A percentile compares a stretch with the other conserved stretches of the same genome.
Evolutionary conservation across 2,329 filamentous ascomycete genomes (phyloP).

Genomic region (Stemphylium beticola): DNA sequence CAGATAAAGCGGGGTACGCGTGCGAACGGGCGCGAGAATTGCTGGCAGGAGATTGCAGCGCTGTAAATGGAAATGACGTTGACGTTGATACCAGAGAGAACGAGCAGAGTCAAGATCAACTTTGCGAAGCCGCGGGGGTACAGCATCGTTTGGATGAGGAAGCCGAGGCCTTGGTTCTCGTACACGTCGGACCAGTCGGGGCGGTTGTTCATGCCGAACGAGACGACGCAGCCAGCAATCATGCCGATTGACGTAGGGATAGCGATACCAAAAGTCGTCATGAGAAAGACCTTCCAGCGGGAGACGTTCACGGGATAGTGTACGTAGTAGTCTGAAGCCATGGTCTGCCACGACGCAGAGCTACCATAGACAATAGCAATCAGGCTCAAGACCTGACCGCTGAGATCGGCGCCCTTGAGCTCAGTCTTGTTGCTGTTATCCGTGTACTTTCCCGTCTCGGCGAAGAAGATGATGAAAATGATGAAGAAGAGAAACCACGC

Average conservation of each 20-base stretch:
- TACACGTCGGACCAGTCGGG: conserved; percentile 50
- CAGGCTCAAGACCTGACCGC: conserved; percentile 38
- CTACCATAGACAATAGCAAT: conserved; percentile 48
- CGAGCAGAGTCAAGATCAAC: conserved; percentile 54
- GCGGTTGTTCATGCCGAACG: conserved; percentile 43
- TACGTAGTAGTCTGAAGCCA: conserved; percentile 54
- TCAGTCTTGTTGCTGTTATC: conserved; percentile 45
- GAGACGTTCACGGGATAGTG: conserved; percentile 50
- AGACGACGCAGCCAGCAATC: conserved; percentile 53
- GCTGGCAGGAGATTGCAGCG: conserved; percentile 54
- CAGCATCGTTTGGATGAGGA: conserved; percentile 54
- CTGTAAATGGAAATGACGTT: conserved; percentile 60
- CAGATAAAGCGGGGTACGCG: conserved; percentile 60
- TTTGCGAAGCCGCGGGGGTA: conserved; percentile 57
- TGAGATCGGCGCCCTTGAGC: conserved; percentile 43
- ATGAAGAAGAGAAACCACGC: conserved; percentile 58
- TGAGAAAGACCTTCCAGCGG: conserved; percentile 50
- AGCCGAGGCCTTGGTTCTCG: conserved; percentile 54
- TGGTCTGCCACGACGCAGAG: conserved; percentile 50
- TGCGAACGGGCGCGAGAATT: conserved; percentile 57
- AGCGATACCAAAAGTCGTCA: conserved; percentile 52
- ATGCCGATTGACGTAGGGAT: conserved; percentile 54
- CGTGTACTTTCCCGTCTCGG: conserved; percentile 54
- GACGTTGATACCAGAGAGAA: conserved; percentile 54
- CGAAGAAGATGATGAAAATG: conserved; percentile 57